Percentiles rank a stretch among this genome's conserved stretches.
Conservation (phyloP, 164 flowering plant genomes). For the Liquidambar formosana region DNA sequence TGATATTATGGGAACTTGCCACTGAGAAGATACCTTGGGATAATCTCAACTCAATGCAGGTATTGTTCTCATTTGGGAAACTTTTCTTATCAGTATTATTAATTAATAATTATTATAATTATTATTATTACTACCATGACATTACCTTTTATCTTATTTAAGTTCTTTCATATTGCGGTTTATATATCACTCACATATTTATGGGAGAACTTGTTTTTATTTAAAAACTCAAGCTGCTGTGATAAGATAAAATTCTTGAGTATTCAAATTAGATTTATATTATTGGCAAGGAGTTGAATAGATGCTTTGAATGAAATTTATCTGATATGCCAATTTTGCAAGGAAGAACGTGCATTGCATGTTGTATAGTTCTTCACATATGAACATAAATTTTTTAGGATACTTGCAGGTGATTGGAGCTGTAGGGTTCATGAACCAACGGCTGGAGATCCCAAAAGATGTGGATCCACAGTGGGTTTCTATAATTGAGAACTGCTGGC, state of each 20-base stretch:
- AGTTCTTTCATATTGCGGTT: neutral
- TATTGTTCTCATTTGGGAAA: slow-evolving; percentile 17
- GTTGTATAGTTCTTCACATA: neutral
- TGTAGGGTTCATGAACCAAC: slow-evolving; percentile 95
- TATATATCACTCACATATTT: neutral
- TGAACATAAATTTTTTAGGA: slow-evolving; percentile 12
- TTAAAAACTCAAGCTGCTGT: neutral
- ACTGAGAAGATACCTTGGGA: slow-evolving; percentile 99
- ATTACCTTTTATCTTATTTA: neutral
- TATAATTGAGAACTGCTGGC: slow-evolving; percentile 93
- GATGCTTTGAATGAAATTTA: neutral
- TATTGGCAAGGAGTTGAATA: neutral
- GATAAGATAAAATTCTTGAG: no score
- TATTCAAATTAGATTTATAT: neutral
- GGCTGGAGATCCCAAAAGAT: slow-evolving; percentile 85
- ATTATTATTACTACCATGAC: no score
- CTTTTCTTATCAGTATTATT: neutral
- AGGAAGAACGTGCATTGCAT: neutral
- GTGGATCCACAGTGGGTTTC: slow-evolving; percentile 78
- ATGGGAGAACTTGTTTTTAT: neutral
- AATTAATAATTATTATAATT: no score
- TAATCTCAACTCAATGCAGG: slow-evolving; percentile 95
- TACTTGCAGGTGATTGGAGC: slow-evolving; percentile 84
- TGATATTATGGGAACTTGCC: slow-evolving; percentile 91
- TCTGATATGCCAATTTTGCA: neutral